Evolutionary conservation across 2,329 filamentous ascomycete genomes (phyloP), one percentile per base, ranked within the genome.

Genomic region (Lachnellula willkommii): DNA sequence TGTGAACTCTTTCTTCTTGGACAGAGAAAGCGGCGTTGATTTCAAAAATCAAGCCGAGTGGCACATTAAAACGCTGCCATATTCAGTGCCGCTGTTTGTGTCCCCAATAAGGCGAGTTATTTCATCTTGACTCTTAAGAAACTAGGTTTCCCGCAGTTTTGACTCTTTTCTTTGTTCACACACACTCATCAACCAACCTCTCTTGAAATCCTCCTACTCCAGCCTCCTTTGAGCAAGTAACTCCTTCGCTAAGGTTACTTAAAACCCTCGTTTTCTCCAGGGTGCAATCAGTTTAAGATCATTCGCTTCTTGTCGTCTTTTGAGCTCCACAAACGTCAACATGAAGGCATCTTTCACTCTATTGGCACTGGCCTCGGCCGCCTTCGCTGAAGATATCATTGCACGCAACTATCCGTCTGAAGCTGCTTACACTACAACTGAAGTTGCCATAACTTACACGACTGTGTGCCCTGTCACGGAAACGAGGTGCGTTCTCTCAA

Each of bases 161-260:
- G 22, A 54, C 37, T 55, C 53, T 36, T 43, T 64, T 59, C 50
- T 56, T 58, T 50, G 45, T 59, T 40, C 56, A 60, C 49, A 48
- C 58, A 60, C 53, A 63, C 60, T 63, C 47, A 48, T 57, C 59
- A 56, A 63, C 60, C 64, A 65, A 61, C 65, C 64, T 62, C 55
- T 55, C 55, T 55, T 54, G 52, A 56, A 58, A 35, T 22, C 37
- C 32, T 53, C 47, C 22, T 47, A 51, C 46, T 59, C 59, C 62
- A 64, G 53, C 62, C 64, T 63, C 60, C 49, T 42, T 32, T 49
- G 56, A 60, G 60, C 51, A 62, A 65, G 70, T 71, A 73, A 73
- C 73, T 76, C 74, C 65, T 70, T 77, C 73, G 74, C 69, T 77
- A 75, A 69, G 72, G 74, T 75, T 75, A 67, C 63, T 68, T 66